phyloP scores from a whole-genome alignment of 805 yeast genomes.

The Saccharomycopsis microspora region DNA sequence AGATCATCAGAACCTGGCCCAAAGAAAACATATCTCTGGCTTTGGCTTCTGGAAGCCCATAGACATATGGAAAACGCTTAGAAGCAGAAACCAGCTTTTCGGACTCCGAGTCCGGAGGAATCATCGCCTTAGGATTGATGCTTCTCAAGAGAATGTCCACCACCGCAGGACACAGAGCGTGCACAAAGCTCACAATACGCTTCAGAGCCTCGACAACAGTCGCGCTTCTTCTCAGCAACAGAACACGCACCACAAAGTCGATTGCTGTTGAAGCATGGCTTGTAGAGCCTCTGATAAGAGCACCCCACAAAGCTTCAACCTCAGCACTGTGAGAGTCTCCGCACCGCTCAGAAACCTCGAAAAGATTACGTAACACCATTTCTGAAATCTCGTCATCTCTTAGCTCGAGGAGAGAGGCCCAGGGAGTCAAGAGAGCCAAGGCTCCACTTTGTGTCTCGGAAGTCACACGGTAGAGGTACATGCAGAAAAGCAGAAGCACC shows the following conservation, averaged over 20 bases:
- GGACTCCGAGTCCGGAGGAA: constrained; percentile 47
- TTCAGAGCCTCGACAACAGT: constrained; percentile 68
- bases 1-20: constrained; percentile 79
- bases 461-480: constrained; percentile 50
- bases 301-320: constrained; percentile 92
- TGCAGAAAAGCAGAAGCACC: constrained; percentile 62
- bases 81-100: constrained; percentile 19
- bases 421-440: constrained; percentile 71
- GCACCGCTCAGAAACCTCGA: constrained; percentile 75
- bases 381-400: constrained; percentile 26
- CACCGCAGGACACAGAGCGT: constrained; percentile 39
- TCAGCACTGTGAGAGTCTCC: constrained; percentile 71
- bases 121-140: constrained; percentile 78
- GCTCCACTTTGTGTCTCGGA: constrained; percentile 32
- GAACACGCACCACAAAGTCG: constrained; percentile 55
- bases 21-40: constrained; percentile 69
- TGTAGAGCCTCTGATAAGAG: constrained; percentile 66
- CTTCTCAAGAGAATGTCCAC: constrained; percentile 57
- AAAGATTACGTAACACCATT: constrained; percentile 71
- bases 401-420: constrained; percentile 80
- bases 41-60: constrained; percentile 35
- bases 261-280: constrained; percentile 62
- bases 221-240: constrained; percentile 61
- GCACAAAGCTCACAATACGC: constrained; percentile 71
- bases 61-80: constrained; percentile 55